phyloP scores from a whole-genome alignment of 2,329 filamentous ascomycete genomes.

The Colletotrichum plurivorum region DNA sequence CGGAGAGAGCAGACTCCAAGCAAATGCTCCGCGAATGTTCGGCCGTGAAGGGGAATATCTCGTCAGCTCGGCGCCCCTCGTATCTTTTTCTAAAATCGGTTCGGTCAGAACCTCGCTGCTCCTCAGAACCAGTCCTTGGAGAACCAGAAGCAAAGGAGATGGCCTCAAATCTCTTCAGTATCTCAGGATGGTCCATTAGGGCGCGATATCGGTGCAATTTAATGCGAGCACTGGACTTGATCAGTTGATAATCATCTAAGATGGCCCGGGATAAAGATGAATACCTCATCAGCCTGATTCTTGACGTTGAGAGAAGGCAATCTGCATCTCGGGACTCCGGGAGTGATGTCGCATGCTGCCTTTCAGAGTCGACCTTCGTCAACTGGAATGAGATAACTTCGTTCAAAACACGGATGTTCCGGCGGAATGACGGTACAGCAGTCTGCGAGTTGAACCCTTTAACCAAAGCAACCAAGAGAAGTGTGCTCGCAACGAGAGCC shows the following conservation, averaged over 20 bases:
- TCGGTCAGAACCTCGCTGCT: neutral
- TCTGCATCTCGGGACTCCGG: neutral
- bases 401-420: neutral
- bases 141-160: no score
- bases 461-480: conserved; percentile 1
- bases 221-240: neutral
- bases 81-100: no score
- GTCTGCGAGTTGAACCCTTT: conserved; percentile 1
- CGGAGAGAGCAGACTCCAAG: neutral
- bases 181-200: neutral
- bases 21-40: neutral
- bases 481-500: neutral
- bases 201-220: conserved; percentile 11
- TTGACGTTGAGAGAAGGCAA: neutral
- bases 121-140: no score
- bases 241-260: neutral
- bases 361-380: neutral
- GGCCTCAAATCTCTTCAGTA: neutral
- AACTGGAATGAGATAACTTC: neutral
- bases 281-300: neutral
- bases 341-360: no score
- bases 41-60: neutral
- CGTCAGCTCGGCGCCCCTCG: neutral
- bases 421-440: neutral
- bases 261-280: no score